phyloP scores from a whole-genome alignment of 345 rosid genomes.

The Lepidium aucheri region DNA sequence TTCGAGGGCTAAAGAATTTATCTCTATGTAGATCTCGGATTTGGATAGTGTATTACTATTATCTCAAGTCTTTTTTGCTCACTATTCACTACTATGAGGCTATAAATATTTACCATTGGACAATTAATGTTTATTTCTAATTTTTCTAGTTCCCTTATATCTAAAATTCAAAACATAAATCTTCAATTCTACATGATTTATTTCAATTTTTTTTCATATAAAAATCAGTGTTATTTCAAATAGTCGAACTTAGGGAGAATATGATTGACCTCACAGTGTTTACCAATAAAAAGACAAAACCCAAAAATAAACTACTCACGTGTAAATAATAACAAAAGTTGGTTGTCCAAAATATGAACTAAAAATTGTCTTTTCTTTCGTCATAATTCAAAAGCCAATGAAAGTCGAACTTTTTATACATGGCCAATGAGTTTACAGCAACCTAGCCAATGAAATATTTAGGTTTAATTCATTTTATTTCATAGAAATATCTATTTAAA shows the following conservation, averaged over 20 bases:
- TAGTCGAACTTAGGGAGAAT: background rate
- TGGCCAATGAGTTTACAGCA: conserved; percentile 6
- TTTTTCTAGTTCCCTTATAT: too few relatives aligned
- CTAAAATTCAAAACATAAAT: background rate
- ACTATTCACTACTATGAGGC: too few relatives aligned
- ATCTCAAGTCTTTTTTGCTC: too few relatives aligned
- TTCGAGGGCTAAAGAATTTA: too few relatives aligned
- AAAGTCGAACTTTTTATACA: background rate
- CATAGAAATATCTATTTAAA: background rate
- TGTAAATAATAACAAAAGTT: conserved; percentile 10
- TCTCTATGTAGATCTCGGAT: too few relatives aligned
- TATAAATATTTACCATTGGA: too few relatives aligned
- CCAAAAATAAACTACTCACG: background rate
- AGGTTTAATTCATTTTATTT: background rate
- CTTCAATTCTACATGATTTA: background rate
- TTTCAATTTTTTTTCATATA: background rate
- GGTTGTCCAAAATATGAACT: conserved; percentile 1
- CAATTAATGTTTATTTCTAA: too few relatives aligned
- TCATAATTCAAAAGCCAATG: conserved; percentile 18
- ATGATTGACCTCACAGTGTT: conserved; percentile 3
- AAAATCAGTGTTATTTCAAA: background rate
- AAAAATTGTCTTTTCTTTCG: conserved; percentile 22
- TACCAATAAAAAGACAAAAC: background rate
- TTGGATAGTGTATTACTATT: too few relatives aligned
- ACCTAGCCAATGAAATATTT: background rate